These are phyloP conservation scores for Eimeria zaria DNA, from an alignment of 169 alveolate species.

Conservation along the genomic window DNA sequence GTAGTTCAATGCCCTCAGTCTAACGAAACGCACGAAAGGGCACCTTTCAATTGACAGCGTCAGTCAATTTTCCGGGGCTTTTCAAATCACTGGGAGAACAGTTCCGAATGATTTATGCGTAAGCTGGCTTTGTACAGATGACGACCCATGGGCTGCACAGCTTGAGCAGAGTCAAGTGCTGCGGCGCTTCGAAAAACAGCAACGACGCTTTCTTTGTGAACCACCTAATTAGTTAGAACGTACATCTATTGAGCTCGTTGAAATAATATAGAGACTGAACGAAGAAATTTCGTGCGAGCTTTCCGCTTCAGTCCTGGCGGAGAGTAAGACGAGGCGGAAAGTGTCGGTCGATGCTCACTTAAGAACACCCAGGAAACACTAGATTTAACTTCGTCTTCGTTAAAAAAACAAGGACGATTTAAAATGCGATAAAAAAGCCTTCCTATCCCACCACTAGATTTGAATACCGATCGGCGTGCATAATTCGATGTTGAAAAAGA, in stretches of 20 bases:
- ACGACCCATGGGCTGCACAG: too few relatives aligned
- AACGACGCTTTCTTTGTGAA: neutral
- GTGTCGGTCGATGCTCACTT: neutral
- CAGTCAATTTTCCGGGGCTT: neutral
- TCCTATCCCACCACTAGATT: neutral
- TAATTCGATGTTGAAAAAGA: neutral
- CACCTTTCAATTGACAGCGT: neutral
- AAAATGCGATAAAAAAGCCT: neutral
- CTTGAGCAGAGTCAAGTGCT: neutral
- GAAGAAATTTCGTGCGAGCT: neutral
- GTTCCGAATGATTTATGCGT: neutral
- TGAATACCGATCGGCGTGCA: neutral
- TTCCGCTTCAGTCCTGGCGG: neutral
- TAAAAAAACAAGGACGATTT: neutral
- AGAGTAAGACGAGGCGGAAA: too few relatives aligned
- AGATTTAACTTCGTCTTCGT: neutral
- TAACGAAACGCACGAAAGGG: neutral
- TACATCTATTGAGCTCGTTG: neutral
- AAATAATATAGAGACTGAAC: neutral
- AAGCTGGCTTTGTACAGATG: neutral
- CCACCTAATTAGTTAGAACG: neutral
- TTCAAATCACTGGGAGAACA: neutral
- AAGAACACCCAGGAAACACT: neutral
- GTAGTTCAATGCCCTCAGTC: too few relatives aligned
- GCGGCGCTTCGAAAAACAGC: neutral